Conservation (phyloP, 2,329 filamentous ascomycete genomes). For the Sphaerostilbella broomeana region DNA sequence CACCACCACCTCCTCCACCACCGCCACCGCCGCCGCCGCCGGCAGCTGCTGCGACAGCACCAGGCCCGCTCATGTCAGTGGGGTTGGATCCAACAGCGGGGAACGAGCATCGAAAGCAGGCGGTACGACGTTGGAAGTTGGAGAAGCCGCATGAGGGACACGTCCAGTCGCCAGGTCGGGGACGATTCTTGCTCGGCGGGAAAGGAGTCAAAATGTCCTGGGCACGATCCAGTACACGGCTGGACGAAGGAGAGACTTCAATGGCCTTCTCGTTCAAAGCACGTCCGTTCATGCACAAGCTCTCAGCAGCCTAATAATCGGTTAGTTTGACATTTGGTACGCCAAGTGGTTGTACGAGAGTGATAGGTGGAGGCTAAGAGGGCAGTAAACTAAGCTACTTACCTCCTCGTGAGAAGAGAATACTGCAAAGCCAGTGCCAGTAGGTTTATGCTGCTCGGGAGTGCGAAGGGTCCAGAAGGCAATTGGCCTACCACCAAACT, state of each 20-base stretch:
- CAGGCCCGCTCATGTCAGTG: constrained; percentile 56
- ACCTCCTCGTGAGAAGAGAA: constrained; percentile 99
- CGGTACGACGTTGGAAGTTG: constrained; percentile 97
- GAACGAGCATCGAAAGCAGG: constrained; percentile 98
- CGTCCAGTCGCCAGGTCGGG: constrained; percentile 95
- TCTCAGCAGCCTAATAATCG: constrained; percentile 78
- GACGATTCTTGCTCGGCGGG: constrained; percentile 96
- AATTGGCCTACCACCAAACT: constrained; percentile 95
- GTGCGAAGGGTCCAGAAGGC: constrained; percentile 98
- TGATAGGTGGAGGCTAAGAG: neutral
- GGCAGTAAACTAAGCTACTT: constrained; percentile 35
- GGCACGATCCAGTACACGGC: constrained; percentile 88
- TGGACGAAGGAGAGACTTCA: constrained; percentile 96
- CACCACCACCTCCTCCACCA: too few relatives aligned
- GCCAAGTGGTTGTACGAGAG: neutral
- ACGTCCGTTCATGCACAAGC: constrained; percentile 97
- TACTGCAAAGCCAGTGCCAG: constrained; percentile 93
- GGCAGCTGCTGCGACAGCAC: too few relatives aligned
- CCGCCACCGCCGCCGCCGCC: too few relatives aligned
- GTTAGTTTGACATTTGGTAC: constrained; percentile 2
- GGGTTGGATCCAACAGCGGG: constrained; percentile 73
- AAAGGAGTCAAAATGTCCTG: constrained; percentile 95
- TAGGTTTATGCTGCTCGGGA: constrained; percentile 99
- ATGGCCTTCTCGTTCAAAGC: constrained; percentile 98
- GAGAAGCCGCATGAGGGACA: constrained; percentile 98